Evolutionary conservation across 441 rosid species (phyloP).

Genomic region (Corymbia citriodora): DNA sequence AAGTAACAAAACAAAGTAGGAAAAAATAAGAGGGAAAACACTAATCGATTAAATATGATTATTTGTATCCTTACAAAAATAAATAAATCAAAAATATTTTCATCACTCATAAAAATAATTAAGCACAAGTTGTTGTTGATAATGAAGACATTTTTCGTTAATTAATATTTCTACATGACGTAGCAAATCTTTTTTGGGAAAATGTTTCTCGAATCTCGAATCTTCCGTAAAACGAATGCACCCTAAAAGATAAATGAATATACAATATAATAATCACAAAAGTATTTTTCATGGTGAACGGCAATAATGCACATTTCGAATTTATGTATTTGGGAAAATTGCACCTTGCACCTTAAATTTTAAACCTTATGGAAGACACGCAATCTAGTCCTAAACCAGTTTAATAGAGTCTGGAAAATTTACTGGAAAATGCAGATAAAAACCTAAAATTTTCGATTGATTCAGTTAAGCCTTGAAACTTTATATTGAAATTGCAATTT

Average conservation of each 20-base stretch:
- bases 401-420: neutral
- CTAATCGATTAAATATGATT: too few species aligned
- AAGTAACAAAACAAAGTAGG: neutral
- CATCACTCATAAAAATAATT: rapidly evolving
- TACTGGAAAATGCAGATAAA: rapidly evolving
- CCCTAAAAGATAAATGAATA: rapidly evolving
- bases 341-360: rapidly evolving
- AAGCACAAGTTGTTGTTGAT: rapidly evolving
- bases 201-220: rapidly evolving
- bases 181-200: rapidly evolving
- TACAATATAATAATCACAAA: neutral
- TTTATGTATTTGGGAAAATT: neutral
- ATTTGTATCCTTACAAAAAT: too few species aligned
- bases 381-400: too few species aligned
- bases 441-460: rapidly evolving
- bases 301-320: neutral
- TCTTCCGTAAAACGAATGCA: rapidly evolving
- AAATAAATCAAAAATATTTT: too few species aligned
- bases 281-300: neutral
- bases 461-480: rapidly evolving
- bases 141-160: rapidly evolving
- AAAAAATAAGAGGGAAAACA: neutral
- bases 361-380: too few species aligned
- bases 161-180: too few species aligned
- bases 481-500: too few species aligned